Percentiles rank a stretch among this genome's conserved stretches.
Evolutionary conservation across 768 basidiomycete genomes (phyloP).

Genomic region (Amylocystis lapponica): DNA sequence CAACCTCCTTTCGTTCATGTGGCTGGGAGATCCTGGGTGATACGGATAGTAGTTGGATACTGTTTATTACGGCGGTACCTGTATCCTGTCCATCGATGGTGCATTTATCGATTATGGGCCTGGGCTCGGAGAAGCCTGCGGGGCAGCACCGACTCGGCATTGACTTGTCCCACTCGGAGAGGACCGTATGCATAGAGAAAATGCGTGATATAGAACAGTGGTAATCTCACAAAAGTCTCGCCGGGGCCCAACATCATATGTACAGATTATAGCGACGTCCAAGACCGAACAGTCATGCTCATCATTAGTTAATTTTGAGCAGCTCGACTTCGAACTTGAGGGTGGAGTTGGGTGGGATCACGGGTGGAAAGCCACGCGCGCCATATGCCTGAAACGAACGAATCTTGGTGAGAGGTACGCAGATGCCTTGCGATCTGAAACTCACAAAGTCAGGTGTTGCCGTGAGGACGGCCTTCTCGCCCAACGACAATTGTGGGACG

Average conservation of each 20-base stretch:
- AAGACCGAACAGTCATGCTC: not conserved
- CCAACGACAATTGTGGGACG: slow-evolving; percentile 70
- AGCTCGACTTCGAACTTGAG: slow-evolving; percentile 85
- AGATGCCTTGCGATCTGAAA: slow-evolving; percentile 10
- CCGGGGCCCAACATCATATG: slow-evolving; percentile 8
- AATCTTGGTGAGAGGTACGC: slow-evolving; percentile 5
- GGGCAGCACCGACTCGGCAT: not conserved
- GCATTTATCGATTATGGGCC: slow-evolving; percentile 1
- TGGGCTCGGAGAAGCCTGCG: not conserved
- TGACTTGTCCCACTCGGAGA: not conserved
- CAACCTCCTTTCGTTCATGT: no score
- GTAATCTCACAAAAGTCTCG: slow-evolving; percentile 12
- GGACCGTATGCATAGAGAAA: not conserved
- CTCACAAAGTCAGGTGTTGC: slow-evolving; percentile 76
- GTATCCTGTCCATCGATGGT: slow-evolving; percentile 5
- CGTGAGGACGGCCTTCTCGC: slow-evolving; percentile 63
- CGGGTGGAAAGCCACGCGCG: slow-evolving; percentile 64
- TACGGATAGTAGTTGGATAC: no score
- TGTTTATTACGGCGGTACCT: no score
- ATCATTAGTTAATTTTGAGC: slow-evolving; percentile 51
- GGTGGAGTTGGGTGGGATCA: slow-evolving; percentile 72
- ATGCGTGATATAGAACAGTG: slow-evolving; percentile 13
- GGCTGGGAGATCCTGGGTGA: no score
- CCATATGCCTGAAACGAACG: slow-evolving; percentile 57
- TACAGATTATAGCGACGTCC: slow-evolving; percentile 8